Conservation (phyloP, 345 rosid genomes). For the Heritiera littoralis region DNA sequence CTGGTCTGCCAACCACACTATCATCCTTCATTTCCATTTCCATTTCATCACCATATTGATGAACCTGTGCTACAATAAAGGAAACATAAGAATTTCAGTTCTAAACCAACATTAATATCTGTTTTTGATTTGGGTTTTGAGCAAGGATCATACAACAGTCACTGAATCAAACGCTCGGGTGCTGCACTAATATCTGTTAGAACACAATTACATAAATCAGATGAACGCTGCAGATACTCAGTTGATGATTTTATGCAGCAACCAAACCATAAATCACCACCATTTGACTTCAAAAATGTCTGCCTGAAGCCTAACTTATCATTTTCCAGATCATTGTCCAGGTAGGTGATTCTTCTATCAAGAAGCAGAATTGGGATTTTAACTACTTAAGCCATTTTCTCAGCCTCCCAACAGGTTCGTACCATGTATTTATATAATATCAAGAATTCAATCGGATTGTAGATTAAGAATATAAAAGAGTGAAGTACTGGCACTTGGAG, state of each 20-base stretch:
- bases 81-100: not conserved
- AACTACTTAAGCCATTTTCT: not conserved
- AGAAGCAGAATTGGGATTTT: not conserved
- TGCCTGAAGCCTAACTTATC: not conserved
- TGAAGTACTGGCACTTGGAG: too few species aligned
- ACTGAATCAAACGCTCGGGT: not conserved
- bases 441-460: not conserved
- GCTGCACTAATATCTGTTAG: not conserved
- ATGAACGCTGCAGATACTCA: not conserved
- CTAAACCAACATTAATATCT: not conserved
- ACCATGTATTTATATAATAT: not conserved
- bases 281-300: not conserved
- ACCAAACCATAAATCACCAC: too few species aligned
- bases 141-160: not conserved
- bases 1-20: conserved; percentile 2
- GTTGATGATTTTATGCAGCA: too few species aligned
- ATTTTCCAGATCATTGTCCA: not conserved
- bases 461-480: too few species aligned
- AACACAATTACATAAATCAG: not conserved
- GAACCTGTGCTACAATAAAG: conserved; percentile 9
- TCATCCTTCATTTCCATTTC: conserved; percentile 22
- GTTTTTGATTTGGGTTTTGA: not conserved
- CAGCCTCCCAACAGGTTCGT: not conserved
- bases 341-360: not conserved
- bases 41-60: too few species aligned